Conservation (phyloP, 192 early-diverging fungal species). For the Geranomyces variabilis region DNA sequence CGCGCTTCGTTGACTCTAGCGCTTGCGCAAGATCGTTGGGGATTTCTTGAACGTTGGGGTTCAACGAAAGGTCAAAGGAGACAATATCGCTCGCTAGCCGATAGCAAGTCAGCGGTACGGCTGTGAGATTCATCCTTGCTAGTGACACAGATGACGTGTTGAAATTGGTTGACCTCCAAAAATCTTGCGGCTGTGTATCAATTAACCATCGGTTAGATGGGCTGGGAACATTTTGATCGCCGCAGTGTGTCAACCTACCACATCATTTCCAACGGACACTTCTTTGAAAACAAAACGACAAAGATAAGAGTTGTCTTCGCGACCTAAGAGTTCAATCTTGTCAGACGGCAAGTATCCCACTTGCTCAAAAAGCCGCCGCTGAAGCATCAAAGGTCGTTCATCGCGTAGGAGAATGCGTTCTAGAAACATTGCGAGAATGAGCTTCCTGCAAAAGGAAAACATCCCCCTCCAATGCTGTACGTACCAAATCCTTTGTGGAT, state of each 20-base stretch:
- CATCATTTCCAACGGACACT: slow-evolving; percentile 31
- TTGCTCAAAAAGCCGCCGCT: slow-evolving; percentile 73
- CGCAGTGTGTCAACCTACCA: slow-evolving; percentile 8
- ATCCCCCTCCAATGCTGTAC: not conserved
- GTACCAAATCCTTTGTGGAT: slow-evolving; percentile 16
- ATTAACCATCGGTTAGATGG: not conserved
- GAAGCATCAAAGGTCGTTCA: slow-evolving; percentile 76
- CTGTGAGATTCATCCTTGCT: slow-evolving; percentile 71
- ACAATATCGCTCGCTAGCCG: slow-evolving; percentile 71
- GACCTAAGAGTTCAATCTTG: slow-evolving; percentile 74
- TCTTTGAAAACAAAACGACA: slow-evolving; percentile 74
- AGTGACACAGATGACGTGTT: slow-evolving; percentile 59
- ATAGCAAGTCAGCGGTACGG: slow-evolving; percentile 79
- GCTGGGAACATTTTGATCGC: too few species aligned
- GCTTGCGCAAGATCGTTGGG: slow-evolving; percentile 83
- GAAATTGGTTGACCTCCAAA: slow-evolving; percentile 28
- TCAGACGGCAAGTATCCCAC: slow-evolving; percentile 80
- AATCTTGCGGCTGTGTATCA: slow-evolving; percentile 13
- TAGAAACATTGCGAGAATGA: slow-evolving; percentile 47
- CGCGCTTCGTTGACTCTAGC: slow-evolving; percentile 65
- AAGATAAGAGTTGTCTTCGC: slow-evolving; percentile 86
- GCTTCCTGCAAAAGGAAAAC: slow-evolving; percentile 47
- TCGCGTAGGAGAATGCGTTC: slow-evolving; percentile 71
- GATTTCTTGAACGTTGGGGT: slow-evolving; percentile 75
- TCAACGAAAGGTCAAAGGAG: slow-evolving; percentile 80